These are phyloP conservation scores for Terfezia claveryi DNA, from an alignment of 495 filamentous ascomycete genomes.

Conservation along the genomic window DNA sequence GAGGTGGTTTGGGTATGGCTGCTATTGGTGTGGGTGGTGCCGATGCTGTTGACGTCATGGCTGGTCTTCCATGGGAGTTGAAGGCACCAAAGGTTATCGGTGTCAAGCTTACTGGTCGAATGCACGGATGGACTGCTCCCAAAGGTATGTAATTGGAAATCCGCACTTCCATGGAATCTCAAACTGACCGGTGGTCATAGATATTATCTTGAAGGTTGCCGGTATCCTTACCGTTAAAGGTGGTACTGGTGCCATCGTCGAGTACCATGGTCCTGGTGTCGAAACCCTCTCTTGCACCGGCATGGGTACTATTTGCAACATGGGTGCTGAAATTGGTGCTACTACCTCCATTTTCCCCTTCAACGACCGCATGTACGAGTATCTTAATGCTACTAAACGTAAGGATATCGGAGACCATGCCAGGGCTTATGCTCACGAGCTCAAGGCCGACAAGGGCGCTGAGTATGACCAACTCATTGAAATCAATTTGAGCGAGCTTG, in stretches of 20 bases:
- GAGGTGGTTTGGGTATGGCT: slow-evolving; percentile 85
- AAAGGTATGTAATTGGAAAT: slow-evolving; percentile 34
- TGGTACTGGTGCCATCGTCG: slow-evolving; percentile 89
- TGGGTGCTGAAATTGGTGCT: slow-evolving; percentile 46
- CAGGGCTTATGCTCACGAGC: slow-evolving; percentile 60
- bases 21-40: slow-evolving; percentile 98
- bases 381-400: slow-evolving; percentile 83
- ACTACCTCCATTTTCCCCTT: slow-evolving; percentile 98
- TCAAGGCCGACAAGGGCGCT: slow-evolving; percentile 76
- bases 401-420: slow-evolving; percentile 75
- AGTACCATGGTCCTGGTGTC: slow-evolving; percentile 80
- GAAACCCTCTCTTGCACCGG: slow-evolving; percentile 39
- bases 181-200: slow-evolving; percentile 24
- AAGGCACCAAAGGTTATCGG: slow-evolving; percentile 96
- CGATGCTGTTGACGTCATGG: slow-evolving; percentile 98
- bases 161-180: neutral
- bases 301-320: slow-evolving; percentile 54
- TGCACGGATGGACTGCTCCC: slow-evolving; percentile 85
- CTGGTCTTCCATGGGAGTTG: slow-evolving; percentile 89
- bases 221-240: slow-evolving; percentile 96
- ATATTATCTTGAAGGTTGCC: slow-evolving; percentile 95
- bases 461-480: slow-evolving; percentile 94
- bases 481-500: slow-evolving; percentile 81
- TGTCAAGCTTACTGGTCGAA: slow-evolving; percentile 71
- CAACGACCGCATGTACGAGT: slow-evolving; percentile 94